A percentile compares a stretch with the other conserved stretches of the same genome.
Evolutionary conservation across 805 yeast species (phyloP).

Genomic region (Kodamaea leandrae): DNA sequence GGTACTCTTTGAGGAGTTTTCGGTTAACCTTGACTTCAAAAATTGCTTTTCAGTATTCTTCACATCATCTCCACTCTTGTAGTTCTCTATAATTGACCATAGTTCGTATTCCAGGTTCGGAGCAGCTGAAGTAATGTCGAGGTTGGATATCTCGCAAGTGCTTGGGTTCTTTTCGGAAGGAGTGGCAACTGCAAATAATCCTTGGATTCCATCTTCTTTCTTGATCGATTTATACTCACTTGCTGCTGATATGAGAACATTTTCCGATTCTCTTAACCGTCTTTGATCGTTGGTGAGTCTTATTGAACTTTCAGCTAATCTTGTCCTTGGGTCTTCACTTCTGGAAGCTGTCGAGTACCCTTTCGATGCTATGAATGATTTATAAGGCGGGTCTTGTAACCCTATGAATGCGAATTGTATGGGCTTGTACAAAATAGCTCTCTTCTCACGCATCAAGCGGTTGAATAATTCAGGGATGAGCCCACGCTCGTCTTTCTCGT

Average conservation of each 20-base stretch:
- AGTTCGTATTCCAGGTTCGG: conserved; percentile 1
- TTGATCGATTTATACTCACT: background rate
- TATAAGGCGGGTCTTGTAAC: conserved; percentile 16
- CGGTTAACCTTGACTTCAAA: background rate
- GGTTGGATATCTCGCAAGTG: background rate
- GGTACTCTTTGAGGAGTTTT: background rate
- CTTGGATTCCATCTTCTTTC: conserved; percentile 6
- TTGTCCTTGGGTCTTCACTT: background rate
- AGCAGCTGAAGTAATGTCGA: background rate
- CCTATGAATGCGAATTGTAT: conserved; percentile 24
- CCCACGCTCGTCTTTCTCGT: background rate
- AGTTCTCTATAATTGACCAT: background rate
- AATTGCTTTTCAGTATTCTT: conserved; percentile 5
- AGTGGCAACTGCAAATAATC: conserved; percentile 7
- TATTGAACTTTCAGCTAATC: conserved; percentile 8
- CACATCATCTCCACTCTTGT: background rate
- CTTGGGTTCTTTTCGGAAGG: background rate
- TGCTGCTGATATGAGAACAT: conserved; percentile 10
- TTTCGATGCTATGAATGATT: conserved; percentile 13
- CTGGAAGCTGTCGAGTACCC: background rate
- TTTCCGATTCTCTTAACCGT: conserved; percentile 15
- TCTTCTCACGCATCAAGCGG: conserved; percentile 13
- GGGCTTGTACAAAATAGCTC: conserved; percentile 21
- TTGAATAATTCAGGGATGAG: background rate
- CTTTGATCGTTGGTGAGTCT: conserved; percentile 19